Evolutionary conservation across 306 rosid genomes (phyloP).

Genomic region (Styphnolobium japonicum): DNA sequence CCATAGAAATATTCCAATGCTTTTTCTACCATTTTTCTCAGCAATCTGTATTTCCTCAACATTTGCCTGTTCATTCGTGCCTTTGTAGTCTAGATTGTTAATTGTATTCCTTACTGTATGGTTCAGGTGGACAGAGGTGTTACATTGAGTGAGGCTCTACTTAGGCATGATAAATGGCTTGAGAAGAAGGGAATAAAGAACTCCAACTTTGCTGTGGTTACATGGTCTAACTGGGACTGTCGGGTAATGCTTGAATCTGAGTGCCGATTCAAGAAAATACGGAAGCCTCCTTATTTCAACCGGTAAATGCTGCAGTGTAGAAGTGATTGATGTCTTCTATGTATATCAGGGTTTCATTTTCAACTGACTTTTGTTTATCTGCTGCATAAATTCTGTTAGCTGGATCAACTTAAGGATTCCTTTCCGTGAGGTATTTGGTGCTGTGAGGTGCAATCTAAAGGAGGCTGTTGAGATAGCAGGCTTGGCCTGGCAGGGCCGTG

Average conservation of each 20-base stretch:
- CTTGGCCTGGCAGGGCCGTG: constrained; percentile 88
- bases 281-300: constrained; percentile 90
- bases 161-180: constrained; percentile 95
- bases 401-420: constrained; percentile 93
- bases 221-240: constrained; percentile 97
- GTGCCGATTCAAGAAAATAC: constrained; percentile 88
- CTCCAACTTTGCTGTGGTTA: constrained; percentile 86
- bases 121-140: constrained; percentile 92
- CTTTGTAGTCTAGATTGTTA: constrained; percentile 1
- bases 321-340: constrained; percentile 7
- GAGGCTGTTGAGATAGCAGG: constrained; percentile 92
- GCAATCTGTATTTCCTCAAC: constrained; percentile 1
- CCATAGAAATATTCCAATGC: constrained; percentile 3
- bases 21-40: not conserved
- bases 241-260: constrained; percentile 93
- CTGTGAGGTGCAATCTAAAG: constrained; percentile 77
- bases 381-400: constrained; percentile 42
- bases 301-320: constrained; percentile 48
- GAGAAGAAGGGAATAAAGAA: constrained; percentile 89
- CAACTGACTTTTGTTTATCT: constrained; percentile 35
- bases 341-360: constrained; percentile 12
- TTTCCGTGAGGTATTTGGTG: constrained; percentile 80
- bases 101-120: constrained; percentile 23
- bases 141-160: constrained; percentile 83
- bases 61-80: not conserved